A percentile compares a stretch with the other conserved stretches of the same genome.
phyloP scores from a whole-genome alignment of 306 rosid genomes.

The Senna siamea region DNA sequence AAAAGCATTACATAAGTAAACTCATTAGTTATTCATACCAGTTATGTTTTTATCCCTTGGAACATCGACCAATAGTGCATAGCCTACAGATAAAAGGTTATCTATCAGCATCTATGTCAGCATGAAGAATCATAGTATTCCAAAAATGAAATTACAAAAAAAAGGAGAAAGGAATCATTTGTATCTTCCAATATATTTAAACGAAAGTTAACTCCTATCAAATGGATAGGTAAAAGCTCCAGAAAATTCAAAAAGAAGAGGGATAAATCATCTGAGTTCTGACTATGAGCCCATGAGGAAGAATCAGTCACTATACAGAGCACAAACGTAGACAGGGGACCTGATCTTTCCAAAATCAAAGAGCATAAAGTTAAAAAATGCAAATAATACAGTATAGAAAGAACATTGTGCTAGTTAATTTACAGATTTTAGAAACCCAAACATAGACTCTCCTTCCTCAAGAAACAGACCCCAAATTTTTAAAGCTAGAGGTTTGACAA shows the following conservation, averaged over 20 bases:
- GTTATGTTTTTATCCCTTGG: constrained; percentile 81
- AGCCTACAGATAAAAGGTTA: constrained; percentile 53
- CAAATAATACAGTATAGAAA: neutral
- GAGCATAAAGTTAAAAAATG: neutral
- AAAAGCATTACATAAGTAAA: neutral
- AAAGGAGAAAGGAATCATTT: neutral
- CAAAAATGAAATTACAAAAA: neutral
- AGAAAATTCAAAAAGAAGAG: neutral
- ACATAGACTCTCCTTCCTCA: neutral
- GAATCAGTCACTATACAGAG: neutral
- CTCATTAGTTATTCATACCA: constrained; percentile 52
- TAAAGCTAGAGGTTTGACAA: neutral
- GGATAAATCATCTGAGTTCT: neutral
- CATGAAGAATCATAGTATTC: neutral
- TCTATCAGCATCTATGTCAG: constrained; percentile 28
- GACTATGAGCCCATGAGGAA: neutral
- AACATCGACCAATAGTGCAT: constrained; percentile 78
- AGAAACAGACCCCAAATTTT: neutral
- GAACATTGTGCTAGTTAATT: neutral
- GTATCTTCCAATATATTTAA: neutral
- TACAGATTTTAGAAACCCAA: neutral
- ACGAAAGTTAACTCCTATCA: neutral
- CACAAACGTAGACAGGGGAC: neutral
- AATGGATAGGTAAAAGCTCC: neutral
- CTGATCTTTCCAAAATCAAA: neutral